These are phyloP conservation scores for Aspergillus latus DNA, from an alignment of 2,329 filamentous ascomycete species.

Conservation along the genomic window DNA sequence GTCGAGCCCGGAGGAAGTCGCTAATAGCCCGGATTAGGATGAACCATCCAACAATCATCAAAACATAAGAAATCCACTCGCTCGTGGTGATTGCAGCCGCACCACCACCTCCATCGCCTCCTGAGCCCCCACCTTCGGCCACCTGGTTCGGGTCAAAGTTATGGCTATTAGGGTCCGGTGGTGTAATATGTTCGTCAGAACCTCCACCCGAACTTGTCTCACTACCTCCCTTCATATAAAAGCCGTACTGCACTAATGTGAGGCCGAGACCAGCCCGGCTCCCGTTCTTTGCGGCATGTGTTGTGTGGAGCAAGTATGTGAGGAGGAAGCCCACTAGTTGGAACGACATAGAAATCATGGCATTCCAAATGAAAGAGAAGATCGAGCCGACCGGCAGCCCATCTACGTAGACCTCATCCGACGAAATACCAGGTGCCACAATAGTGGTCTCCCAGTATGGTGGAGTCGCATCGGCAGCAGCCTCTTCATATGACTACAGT, in stretches of 20 bases:
- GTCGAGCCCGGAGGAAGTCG: slow-evolving; percentile 81
- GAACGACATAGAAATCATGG: slow-evolving; percentile 97
- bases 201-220: slow-evolving; percentile 42
- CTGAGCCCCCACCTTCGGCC: slow-evolving; percentile 34
- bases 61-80: slow-evolving; percentile 85
- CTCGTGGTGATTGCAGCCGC: slow-evolving; percentile 64
- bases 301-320: slow-evolving; percentile 96
- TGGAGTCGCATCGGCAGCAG: slow-evolving; percentile 89
- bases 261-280: slow-evolving; percentile 92
- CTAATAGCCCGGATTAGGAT: slow-evolving; percentile 91
- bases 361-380: slow-evolving; percentile 75
- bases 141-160: slow-evolving; percentile 77
- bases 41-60: slow-evolving; percentile 99
- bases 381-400: slow-evolving; percentile 86
- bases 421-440: slow-evolving; percentile 84
- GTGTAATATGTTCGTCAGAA: slow-evolving; percentile 55
- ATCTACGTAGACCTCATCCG: slow-evolving; percentile 95
- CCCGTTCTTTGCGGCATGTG: slow-evolving; percentile 96
- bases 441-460: slow-evolving; percentile 99
- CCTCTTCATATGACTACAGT: slow-evolving; percentile 89
- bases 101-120: slow-evolving; percentile 37
- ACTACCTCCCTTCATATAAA: slow-evolving; percentile 77
- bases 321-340: slow-evolving; percentile 95
- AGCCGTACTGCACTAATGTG: slow-evolving; percentile 93
- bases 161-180: slow-evolving; percentile 85